Evolutionary conservation across 768 basidiomycete species (phyloP), one percentile per base, ranked within the genome.

Genomic region (Pulveroboletus sp.): DNA sequence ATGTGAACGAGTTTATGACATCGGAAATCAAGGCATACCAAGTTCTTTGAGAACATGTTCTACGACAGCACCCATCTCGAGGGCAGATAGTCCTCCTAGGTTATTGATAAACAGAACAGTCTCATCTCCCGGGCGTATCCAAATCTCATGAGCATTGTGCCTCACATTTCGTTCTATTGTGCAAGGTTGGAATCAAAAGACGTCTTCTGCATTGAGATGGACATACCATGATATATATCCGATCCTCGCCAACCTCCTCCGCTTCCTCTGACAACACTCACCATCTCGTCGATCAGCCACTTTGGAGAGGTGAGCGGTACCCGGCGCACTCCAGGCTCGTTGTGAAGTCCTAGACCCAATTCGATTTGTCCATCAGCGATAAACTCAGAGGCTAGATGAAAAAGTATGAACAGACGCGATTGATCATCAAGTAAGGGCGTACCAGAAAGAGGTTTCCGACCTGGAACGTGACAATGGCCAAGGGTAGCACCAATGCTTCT

Each of bases 391-490:
- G 36, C 52, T 51, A 23, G n/a, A 17, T 16, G 32, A 12, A n/a
- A 13, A 24, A 23, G 5, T 2, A 23, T 43, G 42, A 24, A 16
- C 4, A 11, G 12, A 7, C 32, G 12, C 7, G 3, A 6, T 12
- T 33, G 32, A 33, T 24, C 11, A 19, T 21, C 7, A 37, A 13
- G 1, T n/a, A n/a, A n/a, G n/a, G 39, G 20, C 53, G 17, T 34
- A 59, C 53, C 41, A 3, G 57, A 49, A 38, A 55, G 57, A 25
- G 43, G 42, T 10, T 49, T 45, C 16, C 74, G 56, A 17, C 78
- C 78, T n/a, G 79, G 81, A 27, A 82, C 74, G 53, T 81, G 79
- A 48, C 79, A 81, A 53, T 82, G 81, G 25, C 74, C 80, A 24
- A 82, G 62, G 6, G 76, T 75, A 8, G 64, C 65, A 17, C 69